phyloP scores from a whole-genome alignment of 306 rosid genomes.

The Styphnolobium japonicum region DNA sequence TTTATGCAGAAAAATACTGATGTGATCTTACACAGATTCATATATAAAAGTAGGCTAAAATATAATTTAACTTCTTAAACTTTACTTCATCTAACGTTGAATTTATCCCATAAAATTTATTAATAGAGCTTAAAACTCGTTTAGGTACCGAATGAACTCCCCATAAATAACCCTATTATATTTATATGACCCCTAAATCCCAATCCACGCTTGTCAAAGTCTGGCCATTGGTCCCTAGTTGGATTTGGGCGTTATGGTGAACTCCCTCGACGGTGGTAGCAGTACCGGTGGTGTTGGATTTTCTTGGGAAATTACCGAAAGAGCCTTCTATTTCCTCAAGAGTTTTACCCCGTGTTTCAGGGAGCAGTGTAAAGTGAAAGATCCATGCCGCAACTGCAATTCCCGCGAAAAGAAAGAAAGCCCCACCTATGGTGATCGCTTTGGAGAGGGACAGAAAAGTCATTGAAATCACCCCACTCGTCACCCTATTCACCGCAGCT shows the following conservation, averaged over 20 bases:
- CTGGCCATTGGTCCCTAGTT: neutral
- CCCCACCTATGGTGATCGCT: constrained; percentile 31
- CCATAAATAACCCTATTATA: too few species aligned
- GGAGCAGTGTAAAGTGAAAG: constrained; percentile 32
- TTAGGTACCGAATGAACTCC: too few species aligned
- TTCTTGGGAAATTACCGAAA: constrained; percentile 27
- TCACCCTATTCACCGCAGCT: constrained; percentile 43
- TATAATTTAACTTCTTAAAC: too few species aligned
- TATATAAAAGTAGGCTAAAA: too few species aligned
- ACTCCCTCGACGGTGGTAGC: neutral
- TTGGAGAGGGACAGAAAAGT: constrained; percentile 53
- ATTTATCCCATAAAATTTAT: too few species aligned
- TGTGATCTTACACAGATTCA: too few species aligned
- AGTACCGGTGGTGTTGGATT: neutral
- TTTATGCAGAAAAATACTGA: too few species aligned
- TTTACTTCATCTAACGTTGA: too few species aligned
- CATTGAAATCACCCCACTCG: constrained; percentile 62
- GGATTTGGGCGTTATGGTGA: neutral
- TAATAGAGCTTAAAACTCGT: too few species aligned
- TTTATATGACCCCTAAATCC: neutral
- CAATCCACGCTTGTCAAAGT: neutral
- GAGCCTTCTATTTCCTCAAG: constrained; percentile 41
- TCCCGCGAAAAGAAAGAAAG: constrained; percentile 30
- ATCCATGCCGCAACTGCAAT: constrained; percentile 30
- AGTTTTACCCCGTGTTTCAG: constrained; percentile 35